Base-by-base conservation (phyloP, 352 stramenopile genomes). In the Phytophthora hybrid region DNA sequence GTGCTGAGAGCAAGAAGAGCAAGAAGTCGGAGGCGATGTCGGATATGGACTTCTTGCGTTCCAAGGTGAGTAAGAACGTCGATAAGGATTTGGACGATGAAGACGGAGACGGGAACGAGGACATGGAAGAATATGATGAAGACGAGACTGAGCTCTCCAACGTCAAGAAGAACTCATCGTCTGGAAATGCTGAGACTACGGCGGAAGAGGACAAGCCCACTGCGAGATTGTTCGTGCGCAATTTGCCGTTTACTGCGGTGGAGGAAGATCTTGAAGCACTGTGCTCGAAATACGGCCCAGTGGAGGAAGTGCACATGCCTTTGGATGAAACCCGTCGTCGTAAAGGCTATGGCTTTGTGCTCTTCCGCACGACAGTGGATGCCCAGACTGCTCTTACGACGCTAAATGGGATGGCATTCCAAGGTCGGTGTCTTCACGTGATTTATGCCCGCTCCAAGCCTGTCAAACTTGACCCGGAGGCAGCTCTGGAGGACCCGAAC, bases 301-400 rank as follows among this genome's bases (percentile, higher is more conserved):
- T 99, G 19, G 70, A 85, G 5, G 93, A 99, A 58, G 94, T 98
- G 64, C 97, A 99, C 72, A 97, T 99, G 77, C 97, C 97, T 31
- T 84, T 99, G 56, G 97, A 99, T 85, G 96, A 99, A 61, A 93
- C 90, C 16, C 95, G 97, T 74, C 87, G 93, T 44, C 96, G 96
- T 56, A 99, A 99, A 68, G 98, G 98, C 52, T 99, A 99, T 84
- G 97, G 91, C 13, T 99, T 99, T 78, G 89, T 99, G 21, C 84
- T 93, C 18, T 99, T 99, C 80, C 83, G 93, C 66, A 95, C 88
- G n/a, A 94, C 91, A 2, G 87, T 97, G 23, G 89, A 98, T 71
- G 97, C 98, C 1, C 83, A 95, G 57, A 74, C 72, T 44, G 98
- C 97, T 32, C 83, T 97, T n/a, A 88, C 88, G 41, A 80, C 84